These are phyloP conservation scores for Daldinia eschscholtzii DNA, from an alignment of 2,329 filamentous ascomycete genomes.

Conservation along the genomic window DNA sequence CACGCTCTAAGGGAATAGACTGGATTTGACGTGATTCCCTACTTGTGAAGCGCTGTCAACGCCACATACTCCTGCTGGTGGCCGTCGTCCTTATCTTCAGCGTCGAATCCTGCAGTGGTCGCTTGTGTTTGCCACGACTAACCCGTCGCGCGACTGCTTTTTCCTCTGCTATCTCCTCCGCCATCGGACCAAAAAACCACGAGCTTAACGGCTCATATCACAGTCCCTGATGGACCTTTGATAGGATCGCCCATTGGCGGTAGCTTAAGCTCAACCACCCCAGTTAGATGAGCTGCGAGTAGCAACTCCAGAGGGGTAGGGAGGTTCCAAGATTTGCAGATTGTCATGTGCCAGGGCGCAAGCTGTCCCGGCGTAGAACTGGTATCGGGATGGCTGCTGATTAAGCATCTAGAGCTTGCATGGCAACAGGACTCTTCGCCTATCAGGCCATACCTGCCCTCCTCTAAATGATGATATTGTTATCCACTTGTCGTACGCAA, in stretches of 20 bases:
- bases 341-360: slow-evolving; percentile 29
- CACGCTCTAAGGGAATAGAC: slow-evolving; percentile 8
- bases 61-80: slow-evolving; percentile 15
- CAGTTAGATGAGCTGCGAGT: slow-evolving; percentile 23
- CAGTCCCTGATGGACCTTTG: slow-evolving; percentile 19
- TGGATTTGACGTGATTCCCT: slow-evolving; percentile 17
- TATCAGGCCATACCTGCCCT: slow-evolving; percentile 19
- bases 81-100: slow-evolving; percentile 12
- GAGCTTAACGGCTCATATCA: slow-evolving; percentile 18
- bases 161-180: slow-evolving; percentile 26
- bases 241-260: slow-evolving; percentile 20
- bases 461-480: slow-evolving; percentile 24
- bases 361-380: slow-evolving; percentile 25
- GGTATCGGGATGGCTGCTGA: slow-evolving; percentile 24
- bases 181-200: slow-evolving; percentile 28
- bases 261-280: slow-evolving; percentile 17
- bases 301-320: slow-evolving; percentile 25
- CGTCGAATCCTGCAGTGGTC: slow-evolving; percentile 7
- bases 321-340: slow-evolving; percentile 27
- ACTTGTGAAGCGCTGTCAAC: slow-evolving; percentile 3
- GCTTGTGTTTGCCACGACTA: slow-evolving; percentile 4
- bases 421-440: slow-evolving; percentile 10
- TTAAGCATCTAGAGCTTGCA: slow-evolving; percentile 16
- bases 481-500: slow-evolving; percentile 31
- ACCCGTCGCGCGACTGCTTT: slow-evolving; percentile 9